A percentile compares a stretch with the other conserved stretches of the same genome.
These are phyloP conservation scores for Fusarium nelsonii DNA, from an alignment of 2,329 filamentous ascomycete genomes.

Conservation along the genomic window DNA sequence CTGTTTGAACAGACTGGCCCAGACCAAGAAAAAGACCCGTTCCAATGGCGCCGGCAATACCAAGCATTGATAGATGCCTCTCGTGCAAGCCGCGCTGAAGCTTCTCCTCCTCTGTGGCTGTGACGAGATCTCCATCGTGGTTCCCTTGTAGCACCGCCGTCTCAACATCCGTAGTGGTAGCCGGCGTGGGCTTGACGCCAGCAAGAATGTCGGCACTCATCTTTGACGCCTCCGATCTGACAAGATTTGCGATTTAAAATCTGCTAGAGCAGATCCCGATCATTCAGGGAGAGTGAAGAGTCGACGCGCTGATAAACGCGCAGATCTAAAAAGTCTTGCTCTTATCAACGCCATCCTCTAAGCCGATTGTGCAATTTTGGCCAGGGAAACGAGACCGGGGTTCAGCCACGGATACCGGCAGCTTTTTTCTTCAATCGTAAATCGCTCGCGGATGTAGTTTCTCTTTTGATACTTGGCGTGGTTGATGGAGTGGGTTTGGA, in stretches of 20 bases:
- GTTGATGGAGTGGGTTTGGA: slow-evolving; percentile 16
- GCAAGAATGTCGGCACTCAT: slow-evolving; percentile 32
- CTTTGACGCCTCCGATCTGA: slow-evolving; percentile 8
- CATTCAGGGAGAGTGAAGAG: neutral
- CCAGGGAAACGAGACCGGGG: slow-evolving; percentile 8
- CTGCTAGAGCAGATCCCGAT: neutral
- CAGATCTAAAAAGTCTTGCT: neutral
- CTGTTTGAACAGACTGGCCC: slow-evolving; percentile 59
- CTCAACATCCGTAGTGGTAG: slow-evolving; percentile 20
- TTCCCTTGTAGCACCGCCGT: neutral
- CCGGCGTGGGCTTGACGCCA: slow-evolving; percentile 15
- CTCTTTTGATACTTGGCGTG: slow-evolving; percentile 38
- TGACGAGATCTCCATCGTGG: slow-evolving; percentile 41
- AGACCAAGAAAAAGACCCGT: slow-evolving; percentile 51
- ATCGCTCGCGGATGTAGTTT: slow-evolving; percentile 28
- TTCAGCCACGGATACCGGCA: slow-evolving; percentile 15
- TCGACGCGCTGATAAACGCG: neutral
- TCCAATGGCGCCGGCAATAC: slow-evolving; percentile 66
- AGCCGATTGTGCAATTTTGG: slow-evolving; percentile 33
- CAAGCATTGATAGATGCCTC: slow-evolving; percentile 63
- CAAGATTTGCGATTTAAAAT: neutral
- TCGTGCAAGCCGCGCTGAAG: slow-evolving; percentile 46
- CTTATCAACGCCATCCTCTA: slow-evolving; percentile 36
- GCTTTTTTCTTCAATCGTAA: neutral
- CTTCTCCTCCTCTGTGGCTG: slow-evolving; percentile 39